A percentile compares a stretch with the other conserved stretches of the same genome.
phyloP scores from a whole-genome alignment of 768 basidiomycete genomes.

The Leccinum longicurvipes region DNA sequence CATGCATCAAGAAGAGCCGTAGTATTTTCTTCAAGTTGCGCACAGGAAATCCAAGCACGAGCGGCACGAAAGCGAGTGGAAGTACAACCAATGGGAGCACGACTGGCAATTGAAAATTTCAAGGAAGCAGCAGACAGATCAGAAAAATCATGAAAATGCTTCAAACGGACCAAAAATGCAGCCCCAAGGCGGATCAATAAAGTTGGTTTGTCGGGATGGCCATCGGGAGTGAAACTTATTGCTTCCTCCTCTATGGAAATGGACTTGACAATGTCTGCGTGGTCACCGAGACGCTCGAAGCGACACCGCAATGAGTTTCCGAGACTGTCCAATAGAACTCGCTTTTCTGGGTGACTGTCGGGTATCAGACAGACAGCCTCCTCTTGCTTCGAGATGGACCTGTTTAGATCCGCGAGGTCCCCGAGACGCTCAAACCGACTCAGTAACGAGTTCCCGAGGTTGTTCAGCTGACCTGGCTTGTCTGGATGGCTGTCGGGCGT shows the following conservation, averaged over 20 bases:
- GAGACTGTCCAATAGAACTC: no score
- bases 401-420: no score
- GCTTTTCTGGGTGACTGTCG: no score
- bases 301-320: no score
- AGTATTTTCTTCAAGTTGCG: not conserved
- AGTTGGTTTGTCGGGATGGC: not conserved
- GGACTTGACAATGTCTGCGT: not conserved
- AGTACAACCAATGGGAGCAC: not conserved
- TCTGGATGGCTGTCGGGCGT: no score
- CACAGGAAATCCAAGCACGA: not conserved
- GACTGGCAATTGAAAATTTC: not conserved
- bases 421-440: no score
- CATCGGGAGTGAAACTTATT: not conserved
- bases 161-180: not conserved
- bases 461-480: no score
- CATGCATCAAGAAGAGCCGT: not conserved
- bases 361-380: no score
- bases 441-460: no score
- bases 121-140: not conserved
- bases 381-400: no score
- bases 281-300: not conserved
- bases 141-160: not conserved
- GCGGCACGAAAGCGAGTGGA: not conserved
- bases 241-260: not conserved
- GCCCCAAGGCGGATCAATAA: not conserved